Evolutionary conservation across 2,329 filamentous ascomycete genomes (phyloP), one percentile per base, ranked within the genome.

Genomic region (Fusarium phyllophilum): DNA sequence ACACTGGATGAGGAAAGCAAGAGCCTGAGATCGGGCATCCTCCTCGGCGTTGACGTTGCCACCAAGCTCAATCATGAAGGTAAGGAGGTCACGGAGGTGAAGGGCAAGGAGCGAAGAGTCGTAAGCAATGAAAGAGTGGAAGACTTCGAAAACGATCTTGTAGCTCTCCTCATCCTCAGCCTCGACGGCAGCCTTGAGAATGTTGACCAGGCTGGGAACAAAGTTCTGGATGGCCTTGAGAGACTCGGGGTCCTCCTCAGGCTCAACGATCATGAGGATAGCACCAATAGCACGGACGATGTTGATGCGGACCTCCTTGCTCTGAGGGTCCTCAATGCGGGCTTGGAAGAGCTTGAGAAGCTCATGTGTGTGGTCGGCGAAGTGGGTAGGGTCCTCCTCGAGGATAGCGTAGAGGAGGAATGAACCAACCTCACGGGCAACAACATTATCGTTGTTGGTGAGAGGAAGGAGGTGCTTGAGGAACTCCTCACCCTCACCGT

Each of bases 341-440:
- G 92, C 92, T 83, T 88, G 87, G 85, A 98, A 97, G 33, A 98
- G 88, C 78, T 89, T 88, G 79, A 98, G 94, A 68, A 98, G 90
- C 80, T 94, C 91, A 67, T 88, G 84, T 78, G 94, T 90, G 83
- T 96, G 93, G 79, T 95, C 93, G 78, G 91, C 90, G 83, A 98
- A 97, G 76, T 92, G 89, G 75, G 95, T 92, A 26, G 94, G 94
- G 76, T 97, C 92, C 62, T 93, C 92, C 85, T 99, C 96, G 17
- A 98, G 88, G 52, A 98, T 91, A 71, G 94, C 96, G 85, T 92
- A 98, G 75, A 98, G 91, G 77, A 98, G 95, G 85, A 96, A 98
- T 74, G 96, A 92, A 74, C 93, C 95, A 45, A 98, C 94, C 81
- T 97, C 95, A 75, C 96, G 92, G 82, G 97, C 94, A 70, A 91